These are phyloP conservation scores for Helichrysum umbraculigerum DNA, from an alignment of 129 eudicot species.

Conservation along the genomic window DNA sequence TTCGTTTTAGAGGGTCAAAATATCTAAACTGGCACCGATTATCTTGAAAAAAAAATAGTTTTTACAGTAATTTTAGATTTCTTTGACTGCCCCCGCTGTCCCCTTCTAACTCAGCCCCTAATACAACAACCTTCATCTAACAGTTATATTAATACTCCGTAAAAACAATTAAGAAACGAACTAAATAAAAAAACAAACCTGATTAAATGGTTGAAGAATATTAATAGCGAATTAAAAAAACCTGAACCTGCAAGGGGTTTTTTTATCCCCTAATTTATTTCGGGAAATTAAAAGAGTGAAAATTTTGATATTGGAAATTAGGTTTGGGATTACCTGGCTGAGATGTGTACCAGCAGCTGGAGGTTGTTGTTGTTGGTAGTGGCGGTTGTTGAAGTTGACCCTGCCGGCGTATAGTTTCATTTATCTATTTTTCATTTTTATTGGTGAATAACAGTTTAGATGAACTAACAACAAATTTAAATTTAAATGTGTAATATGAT, in stretches of 20 bases:
- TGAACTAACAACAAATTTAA: too few relatives aligned
- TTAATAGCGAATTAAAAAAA: background rate
- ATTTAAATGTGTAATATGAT: too few relatives aligned
- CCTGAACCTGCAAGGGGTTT: background rate
- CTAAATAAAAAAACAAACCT: background rate
- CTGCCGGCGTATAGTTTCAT: background rate
- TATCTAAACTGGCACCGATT: too few relatives aligned
- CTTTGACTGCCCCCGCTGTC: too few relatives aligned
- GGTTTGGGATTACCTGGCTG: constrained; percentile 7
- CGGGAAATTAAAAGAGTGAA: background rate
- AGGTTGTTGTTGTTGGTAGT: background rate
- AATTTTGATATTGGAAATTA: background rate
- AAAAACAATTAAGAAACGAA: background rate
- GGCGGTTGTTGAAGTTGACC: background rate
- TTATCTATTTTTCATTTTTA: too few relatives aligned
- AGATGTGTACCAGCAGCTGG: background rate
- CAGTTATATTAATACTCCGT: background rate
- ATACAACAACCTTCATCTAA: background rate
- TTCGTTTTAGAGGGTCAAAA: too few relatives aligned
- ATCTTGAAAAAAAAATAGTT: too few relatives aligned
- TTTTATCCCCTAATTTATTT: too few relatives aligned
- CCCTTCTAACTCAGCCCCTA: too few relatives aligned
- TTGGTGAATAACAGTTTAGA: too few relatives aligned
- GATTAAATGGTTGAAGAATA: background rate
- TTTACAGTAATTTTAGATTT: too few relatives aligned